Percentiles rank a stretch among this genome's conserved stretches.
phyloP scores from a whole-genome alignment of 495 filamentous ascomycete species.

The Cetradonia linearis region DNA sequence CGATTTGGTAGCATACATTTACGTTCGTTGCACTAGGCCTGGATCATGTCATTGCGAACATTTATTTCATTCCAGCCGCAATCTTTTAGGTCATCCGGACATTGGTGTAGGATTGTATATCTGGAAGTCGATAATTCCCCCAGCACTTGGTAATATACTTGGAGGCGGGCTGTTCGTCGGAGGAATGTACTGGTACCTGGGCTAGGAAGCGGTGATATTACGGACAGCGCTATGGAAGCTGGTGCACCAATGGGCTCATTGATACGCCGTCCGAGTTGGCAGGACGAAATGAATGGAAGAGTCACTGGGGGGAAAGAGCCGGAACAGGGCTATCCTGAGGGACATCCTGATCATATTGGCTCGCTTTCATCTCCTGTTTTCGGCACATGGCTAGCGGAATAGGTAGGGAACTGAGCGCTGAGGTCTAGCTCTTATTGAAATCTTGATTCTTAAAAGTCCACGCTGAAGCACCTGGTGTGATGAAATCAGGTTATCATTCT shows the following conservation, averaged over 20 bases:
- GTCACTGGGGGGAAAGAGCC: constrained; percentile 5
- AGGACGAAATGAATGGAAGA: background rate
- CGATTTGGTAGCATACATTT: constrained; percentile 57
- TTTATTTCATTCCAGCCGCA: constrained; percentile 51
- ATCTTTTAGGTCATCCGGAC: constrained; percentile 44
- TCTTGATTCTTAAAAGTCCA: no score
- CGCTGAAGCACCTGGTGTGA: no score
- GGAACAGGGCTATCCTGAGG: background rate
- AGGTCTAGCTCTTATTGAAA: constrained; percentile 12
- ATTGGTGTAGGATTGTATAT: constrained; percentile 48
- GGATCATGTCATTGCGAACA: constrained; percentile 56
- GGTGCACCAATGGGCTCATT: constrained; percentile 16
- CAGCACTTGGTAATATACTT: constrained; percentile 48
- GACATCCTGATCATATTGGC: constrained; percentile 4
- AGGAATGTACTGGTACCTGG: constrained; percentile 21
- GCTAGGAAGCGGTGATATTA: constrained; percentile 13
- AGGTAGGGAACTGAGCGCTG: constrained; percentile 18
- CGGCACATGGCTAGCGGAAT: constrained; percentile 17
- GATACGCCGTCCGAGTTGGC: background rate
- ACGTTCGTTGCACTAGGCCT: constrained; percentile 49
- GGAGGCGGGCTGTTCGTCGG: constrained; percentile 40
- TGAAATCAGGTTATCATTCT: no score
- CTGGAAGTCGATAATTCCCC: constrained; percentile 55
- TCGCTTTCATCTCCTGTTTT: constrained; percentile 15
- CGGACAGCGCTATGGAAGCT: constrained; percentile 21